A percentile compares a stretch with the other conserved stretches of the same genome.
Evolutionary conservation across 2,329 filamentous ascomycete genomes (phyloP).

Genomic region (Fusarium chaquense): DNA sequence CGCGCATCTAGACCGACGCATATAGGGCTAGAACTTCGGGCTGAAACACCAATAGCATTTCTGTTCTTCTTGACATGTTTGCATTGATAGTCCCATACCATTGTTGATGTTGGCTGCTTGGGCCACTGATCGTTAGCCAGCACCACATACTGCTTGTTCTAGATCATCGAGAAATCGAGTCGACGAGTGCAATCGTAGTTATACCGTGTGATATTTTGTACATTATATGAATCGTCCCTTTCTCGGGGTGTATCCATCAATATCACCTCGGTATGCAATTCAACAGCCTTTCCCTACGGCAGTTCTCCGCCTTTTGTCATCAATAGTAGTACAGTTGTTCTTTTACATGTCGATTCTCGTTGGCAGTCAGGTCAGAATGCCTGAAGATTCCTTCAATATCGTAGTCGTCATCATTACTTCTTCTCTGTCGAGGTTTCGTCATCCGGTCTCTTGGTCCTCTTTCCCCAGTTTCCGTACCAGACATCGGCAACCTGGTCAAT

Average conservation of each 20-base stretch:
- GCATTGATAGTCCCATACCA: background rate
- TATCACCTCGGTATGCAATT: conserved; percentile 11
- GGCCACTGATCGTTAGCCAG: background rate
- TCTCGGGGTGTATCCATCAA: conserved; percentile 1
- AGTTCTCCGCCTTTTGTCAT: conserved; percentile 1
- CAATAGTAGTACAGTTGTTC: conserved; percentile 36
- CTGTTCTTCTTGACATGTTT: background rate
- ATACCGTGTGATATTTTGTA: conserved; percentile 27
- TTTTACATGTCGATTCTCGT: conserved; percentile 23
- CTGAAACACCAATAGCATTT: background rate
- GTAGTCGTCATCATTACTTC: conserved; percentile 35
- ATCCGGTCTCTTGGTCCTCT: conserved; percentile 47
- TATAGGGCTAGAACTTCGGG: background rate
- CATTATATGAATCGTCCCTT: conserved; percentile 16
- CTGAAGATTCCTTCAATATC: background rate
- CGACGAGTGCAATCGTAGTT: background rate
- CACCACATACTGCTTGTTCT: background rate
- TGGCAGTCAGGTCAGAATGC: background rate
- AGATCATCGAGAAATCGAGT: background rate
- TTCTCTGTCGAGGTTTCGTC: conserved; percentile 41
- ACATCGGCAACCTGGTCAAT: conserved; percentile 69
- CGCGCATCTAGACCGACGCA: background rate
- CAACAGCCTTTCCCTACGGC: background rate
- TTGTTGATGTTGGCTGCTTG: background rate
- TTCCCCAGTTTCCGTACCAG: conserved; percentile 56